Base-by-base conservation (phyloP, 768 basidiomycete species). In the Exsudoporus frostii region DNA sequence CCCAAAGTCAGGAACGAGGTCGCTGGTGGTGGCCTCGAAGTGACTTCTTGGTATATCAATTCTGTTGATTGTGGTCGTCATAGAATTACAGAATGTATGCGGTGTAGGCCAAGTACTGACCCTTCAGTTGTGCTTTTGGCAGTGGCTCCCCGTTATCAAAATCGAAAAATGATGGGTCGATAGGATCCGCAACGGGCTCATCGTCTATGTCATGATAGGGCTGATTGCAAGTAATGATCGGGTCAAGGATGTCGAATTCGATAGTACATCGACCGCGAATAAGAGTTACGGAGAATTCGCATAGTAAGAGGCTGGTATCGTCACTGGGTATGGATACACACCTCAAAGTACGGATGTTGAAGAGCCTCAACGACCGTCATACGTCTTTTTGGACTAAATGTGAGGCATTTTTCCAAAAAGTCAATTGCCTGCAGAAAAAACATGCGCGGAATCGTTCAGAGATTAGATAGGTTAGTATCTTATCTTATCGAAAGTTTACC, bases 181-280 rank as follows among this genome's bases (percentile, higher is more conserved):
- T 75, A 1, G 82, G 81, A 57, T 81, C 76, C 1, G 94, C 92
- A 2, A 82, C 80, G 0, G 95, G 94, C 65, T 97, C 94, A 65
- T 98, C 94, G 13, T 83, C 81, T 7, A 88, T 82, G 63, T 96
- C 94, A 57, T 95, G 92, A 61, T 94, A 93, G 1, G 90, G 84
- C 88, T 90, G 7, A 39, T 34, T 0, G 8, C n/a, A n/a, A 7
- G 15, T 51, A 17, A 25, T 5, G 14, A 8, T n/a, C 22, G 5
- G 17, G 40, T 25, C 40, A 17, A 41, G 17, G n/a, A 22, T 40
- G 27, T 27, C 17, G 11, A 43, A 22, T 33, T 42, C 24, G 41
- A 17, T 24, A 8, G 10, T 7, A 13, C 45, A 22, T 22, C 14
- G 24, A 19, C 4, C 27, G 7, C 44, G 30, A 14, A 45, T 14